A percentile compares a stretch with the other conserved stretches of the same genome.
Evolutionary conservation across 2,329 filamentous ascomycete species (phyloP).

Genomic region (Pyricularia sp.): DNA sequence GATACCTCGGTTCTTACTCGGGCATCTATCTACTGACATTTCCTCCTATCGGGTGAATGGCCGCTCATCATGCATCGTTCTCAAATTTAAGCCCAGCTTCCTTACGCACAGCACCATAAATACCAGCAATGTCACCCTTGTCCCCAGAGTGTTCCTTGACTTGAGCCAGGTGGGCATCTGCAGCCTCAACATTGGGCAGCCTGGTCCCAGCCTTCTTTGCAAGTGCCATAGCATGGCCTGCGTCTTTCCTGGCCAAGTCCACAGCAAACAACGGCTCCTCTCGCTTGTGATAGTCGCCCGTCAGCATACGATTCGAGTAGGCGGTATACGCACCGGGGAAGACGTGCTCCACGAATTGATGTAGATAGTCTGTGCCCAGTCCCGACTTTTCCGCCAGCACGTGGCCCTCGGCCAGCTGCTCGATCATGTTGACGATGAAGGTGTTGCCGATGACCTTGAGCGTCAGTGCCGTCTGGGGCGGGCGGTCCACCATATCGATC

Average conservation of each 20-base stretch:
- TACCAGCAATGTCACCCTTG: conserved; percentile 68
- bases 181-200: conserved; percentile 57
- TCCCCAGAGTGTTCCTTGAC: conserved; percentile 60
- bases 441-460: conserved; percentile 83
- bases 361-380: conserved; percentile 59
- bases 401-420: conserved; percentile 69
- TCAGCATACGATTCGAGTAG: conserved; percentile 66
- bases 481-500: conserved; percentile 62
- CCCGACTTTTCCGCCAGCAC: conserved; percentile 74
- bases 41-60: too few species aligned
- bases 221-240: conserved; percentile 60
- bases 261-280: conserved; percentile 76
- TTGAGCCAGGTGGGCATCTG: conserved; percentile 56
- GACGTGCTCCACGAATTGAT: conserved; percentile 62
- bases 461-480: conserved; percentile 57
- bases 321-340: conserved; percentile 68
- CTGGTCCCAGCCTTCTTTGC: conserved; percentile 53
- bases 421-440: conserved; percentile 75
- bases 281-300: conserved; percentile 67
- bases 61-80: conserved; percentile 32
- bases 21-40: background rate
- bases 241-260: conserved; percentile 76
- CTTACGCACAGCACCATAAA: conserved; percentile 72
- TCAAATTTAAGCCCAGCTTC: conserved; percentile 69
- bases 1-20: background rate